Evolutionary conservation across 2,329 filamentous ascomycete genomes (phyloP), one percentile per base, ranked within the genome.

Genomic region (Stagonosporopsis chrysanthemi): DNA sequence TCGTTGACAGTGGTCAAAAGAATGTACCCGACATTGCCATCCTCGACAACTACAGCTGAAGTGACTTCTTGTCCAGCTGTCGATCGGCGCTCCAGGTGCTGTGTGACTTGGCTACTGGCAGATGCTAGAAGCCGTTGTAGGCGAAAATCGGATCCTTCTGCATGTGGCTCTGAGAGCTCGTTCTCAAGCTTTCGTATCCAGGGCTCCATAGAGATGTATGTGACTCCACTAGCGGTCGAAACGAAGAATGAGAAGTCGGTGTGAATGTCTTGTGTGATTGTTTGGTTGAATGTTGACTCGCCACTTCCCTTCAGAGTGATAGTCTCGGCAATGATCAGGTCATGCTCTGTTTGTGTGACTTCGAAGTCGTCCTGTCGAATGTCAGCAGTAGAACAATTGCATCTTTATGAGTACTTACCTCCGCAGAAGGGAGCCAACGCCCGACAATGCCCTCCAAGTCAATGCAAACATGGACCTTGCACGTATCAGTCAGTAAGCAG

Each of bases 391-490:
- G 28, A 28, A 6, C 15, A 17, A 36, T n/a, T n/a, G n/a, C 4
- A 31, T 12, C 9, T 5, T 3, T 22, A 4, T n/a, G 15, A 17
- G 28, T 9, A 52, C 66, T 43, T 64, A 74, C 73, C 54, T 70
- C 65, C 46, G 73, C 72, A 15, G 75, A 70, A 19, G 86, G 86
- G 7, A 88, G 79, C 86, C 86, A 89, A 65, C 86, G 83, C 7
- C 84, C 86, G 63, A 87, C 81, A 2, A 89, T 81, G 0, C 85
- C 86, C 47, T 87, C 83, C 29, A 88, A 70, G 62, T 88, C 84
- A 26, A 89, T 78, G 59, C 83, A 87, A 29, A 88, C 72, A 61
- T 87, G 83, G 7, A 88, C 77, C 52, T 83, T 79, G 41, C 82
- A 82, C 22, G 79, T 80, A 31, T 79, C 81, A 3, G 84, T 87